Evolutionary conservation across 2,329 filamentous ascomycete species (phyloP), one percentile per base, ranked within the genome.

Genomic region (Aureobasidium sp.): DNA sequence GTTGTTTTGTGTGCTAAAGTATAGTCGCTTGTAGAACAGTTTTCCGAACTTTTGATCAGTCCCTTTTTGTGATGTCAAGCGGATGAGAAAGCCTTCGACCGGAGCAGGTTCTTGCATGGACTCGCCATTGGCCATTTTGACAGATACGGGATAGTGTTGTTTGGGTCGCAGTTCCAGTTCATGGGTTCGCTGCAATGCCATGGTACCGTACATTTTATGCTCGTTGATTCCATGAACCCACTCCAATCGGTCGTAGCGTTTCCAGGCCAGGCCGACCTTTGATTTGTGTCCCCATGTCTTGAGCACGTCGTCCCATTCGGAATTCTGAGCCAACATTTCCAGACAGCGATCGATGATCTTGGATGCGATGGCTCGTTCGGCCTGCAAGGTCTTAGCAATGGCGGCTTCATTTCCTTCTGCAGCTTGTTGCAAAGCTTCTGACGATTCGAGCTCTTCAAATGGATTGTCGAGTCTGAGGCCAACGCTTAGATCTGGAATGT

Each of bases 151-250:
- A 60, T 85, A 85, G 62, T 86, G 83, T 51, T 78, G 70, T 62
- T 84, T 84, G 0, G 81, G 81, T 3, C 82, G 75, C 34, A 86
- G 65, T 63, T 86, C 81, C 14, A 86, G 74, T 47, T 85, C 81
- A 62, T 86, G 82, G 2, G 81, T 80, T 45, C 75, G 77, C 58
- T 79, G 72, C 81, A 86, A 84, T 27, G 80, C 83, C 58, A 85
- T 80, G 0, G 81, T 79, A 30, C 83, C 83, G 58, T 84, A 84
- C 82, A 86, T 86, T 56, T 79, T 80, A 58, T 80, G 75, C 62
- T 86, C 83, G 50, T 84, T 82, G 10, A 72, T 71, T 14, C 83
- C 83, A 64, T 83, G 76, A 4, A 86, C 72, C 83, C 83, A 86
- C 66, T 86, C 83, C 14, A 86, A 69, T 21, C 83, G 74, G 61